phyloP scores from a whole-genome alignment of 2,329 filamentous ascomycete species.

The Venturia asperata region DNA sequence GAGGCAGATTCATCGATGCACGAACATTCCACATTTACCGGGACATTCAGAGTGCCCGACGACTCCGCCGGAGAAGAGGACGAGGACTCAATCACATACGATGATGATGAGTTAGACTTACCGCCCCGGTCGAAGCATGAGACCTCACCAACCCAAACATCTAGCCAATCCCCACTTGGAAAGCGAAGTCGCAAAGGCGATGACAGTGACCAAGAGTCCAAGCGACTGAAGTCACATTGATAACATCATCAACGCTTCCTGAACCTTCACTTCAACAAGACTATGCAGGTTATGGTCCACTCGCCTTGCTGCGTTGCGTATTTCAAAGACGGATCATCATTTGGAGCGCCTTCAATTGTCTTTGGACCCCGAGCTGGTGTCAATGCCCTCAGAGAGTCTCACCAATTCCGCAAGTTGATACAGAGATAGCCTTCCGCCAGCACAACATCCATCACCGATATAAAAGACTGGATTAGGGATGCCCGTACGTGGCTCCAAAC shows the following conservation, averaged over 20 bases:
- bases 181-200: slow-evolving; percentile 21
- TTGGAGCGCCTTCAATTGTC: background rate
- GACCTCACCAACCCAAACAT: slow-evolving; percentile 1
- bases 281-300: background rate
- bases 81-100: slow-evolving; percentile 20
- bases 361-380: background rate
- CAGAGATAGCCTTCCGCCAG: background rate
- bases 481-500: background rate
- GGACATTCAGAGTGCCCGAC: slow-evolving; percentile 22
- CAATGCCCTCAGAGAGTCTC: background rate
- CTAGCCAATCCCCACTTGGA: slow-evolving; percentile 19
- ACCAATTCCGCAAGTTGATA: background rate
- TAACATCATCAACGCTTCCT: background rate
- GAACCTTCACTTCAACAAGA: background rate
- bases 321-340: background rate
- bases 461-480: background rate
- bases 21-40: slow-evolving; percentile 11
- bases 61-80: slow-evolving; percentile 21
- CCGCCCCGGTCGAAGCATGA: background rate
- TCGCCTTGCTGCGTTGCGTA: background rate
- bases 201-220: slow-evolving; percentile 20
- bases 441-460: background rate
- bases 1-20: background rate
- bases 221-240: slow-evolving; percentile 15
- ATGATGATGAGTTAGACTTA: slow-evolving; percentile 16